phyloP scores from a whole-genome alignment of 2,329 filamentous ascomycete genomes.

The Neocucurbitaria cava region DNA sequence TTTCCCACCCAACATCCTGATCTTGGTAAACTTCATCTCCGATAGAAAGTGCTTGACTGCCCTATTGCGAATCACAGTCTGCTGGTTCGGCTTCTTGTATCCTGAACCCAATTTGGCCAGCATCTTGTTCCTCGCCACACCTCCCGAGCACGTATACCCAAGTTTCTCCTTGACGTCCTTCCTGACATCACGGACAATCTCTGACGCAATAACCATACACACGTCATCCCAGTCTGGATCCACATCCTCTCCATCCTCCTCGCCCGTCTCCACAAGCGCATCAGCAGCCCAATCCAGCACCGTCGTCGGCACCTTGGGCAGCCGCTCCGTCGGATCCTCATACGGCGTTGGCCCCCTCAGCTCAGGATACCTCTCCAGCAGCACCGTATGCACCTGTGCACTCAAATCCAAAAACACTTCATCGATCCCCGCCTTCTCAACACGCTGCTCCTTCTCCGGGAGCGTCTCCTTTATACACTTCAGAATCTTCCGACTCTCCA shows the following conservation, averaged over 20 bases:
- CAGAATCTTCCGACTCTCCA: constrained; percentile 83
- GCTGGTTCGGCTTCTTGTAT: constrained; percentile 90
- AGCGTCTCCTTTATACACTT: constrained; percentile 77
- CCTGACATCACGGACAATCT: constrained; percentile 82
- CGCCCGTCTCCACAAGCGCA: constrained; percentile 79
- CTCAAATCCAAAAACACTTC: constrained; percentile 95
- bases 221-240: constrained; percentile 98
- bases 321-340: constrained; percentile 71
- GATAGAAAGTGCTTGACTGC: constrained; percentile 80
- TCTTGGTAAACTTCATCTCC: constrained; percentile 91
- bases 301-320: constrained; percentile 76
- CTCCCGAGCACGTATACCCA: constrained; percentile 90
- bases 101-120: constrained; percentile 91
- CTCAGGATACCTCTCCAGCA: constrained; percentile 80
- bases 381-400: constrained; percentile 76
- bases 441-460: constrained; percentile 68
- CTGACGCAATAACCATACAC: constrained; percentile 82
- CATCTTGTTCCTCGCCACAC: constrained; percentile 91
- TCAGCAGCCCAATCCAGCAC: constrained; percentile 85
- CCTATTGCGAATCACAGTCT: constrained; percentile 90
- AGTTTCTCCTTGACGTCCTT: constrained; percentile 71
- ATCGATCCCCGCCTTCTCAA: constrained; percentile 95
- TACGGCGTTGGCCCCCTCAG: constrained; percentile 72
- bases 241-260: constrained; percentile 73
- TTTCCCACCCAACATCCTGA: constrained; percentile 93